phyloP scores from a whole-genome alignment of 306 rosid genomes.

The Alnus glutinosa region DNA sequence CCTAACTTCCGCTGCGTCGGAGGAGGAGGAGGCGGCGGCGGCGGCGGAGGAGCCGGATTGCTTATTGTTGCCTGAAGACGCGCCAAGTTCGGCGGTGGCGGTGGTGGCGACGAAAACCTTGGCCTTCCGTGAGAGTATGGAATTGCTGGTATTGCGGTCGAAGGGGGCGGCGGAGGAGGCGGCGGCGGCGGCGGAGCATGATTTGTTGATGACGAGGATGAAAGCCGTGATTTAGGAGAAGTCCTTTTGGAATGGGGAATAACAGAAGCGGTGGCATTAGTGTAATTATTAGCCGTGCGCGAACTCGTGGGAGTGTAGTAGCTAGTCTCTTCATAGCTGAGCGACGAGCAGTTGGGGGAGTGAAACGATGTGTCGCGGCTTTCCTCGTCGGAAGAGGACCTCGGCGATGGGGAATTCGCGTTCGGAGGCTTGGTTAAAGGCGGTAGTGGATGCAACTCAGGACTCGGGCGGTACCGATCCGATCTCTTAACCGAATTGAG shows the following conservation, averaged over 20 bases:
- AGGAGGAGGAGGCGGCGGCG: conserved; percentile 32
- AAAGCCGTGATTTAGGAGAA: conserved; percentile 69
- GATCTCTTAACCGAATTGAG: conserved; percentile 73
- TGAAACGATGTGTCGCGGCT: conserved; percentile 68
- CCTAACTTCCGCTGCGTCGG: conserved; percentile 35
- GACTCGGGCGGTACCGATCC: conserved; percentile 90
- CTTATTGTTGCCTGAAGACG: conserved; percentile 59
- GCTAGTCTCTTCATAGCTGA: conserved; percentile 53
- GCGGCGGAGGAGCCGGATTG: conserved; percentile 27
- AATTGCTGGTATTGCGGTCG: neutral
- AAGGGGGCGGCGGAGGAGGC: conserved; percentile 13
- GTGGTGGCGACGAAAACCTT: conserved; percentile 71
- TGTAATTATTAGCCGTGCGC: conserved; percentile 32
- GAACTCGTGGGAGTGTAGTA: conserved; percentile 65
- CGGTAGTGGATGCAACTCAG: conserved; percentile 94
- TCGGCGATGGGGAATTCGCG: conserved; percentile 47
- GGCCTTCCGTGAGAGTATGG: conserved; percentile 48
- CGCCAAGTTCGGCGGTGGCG: conserved; percentile 55
- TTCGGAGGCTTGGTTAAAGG: conserved; percentile 50
- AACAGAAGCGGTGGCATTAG: conserved; percentile 22
- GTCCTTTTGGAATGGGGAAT: conserved; percentile 69
- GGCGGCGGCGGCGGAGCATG: conserved; percentile 37
- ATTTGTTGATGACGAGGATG: conserved; percentile 46
- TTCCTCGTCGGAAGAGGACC: conserved; percentile 56
- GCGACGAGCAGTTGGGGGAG: conserved; percentile 71